These are phyloP conservation scores for Lippia alba DNA, from an alignment of 305 asterid species.

Conservation along the genomic window DNA sequence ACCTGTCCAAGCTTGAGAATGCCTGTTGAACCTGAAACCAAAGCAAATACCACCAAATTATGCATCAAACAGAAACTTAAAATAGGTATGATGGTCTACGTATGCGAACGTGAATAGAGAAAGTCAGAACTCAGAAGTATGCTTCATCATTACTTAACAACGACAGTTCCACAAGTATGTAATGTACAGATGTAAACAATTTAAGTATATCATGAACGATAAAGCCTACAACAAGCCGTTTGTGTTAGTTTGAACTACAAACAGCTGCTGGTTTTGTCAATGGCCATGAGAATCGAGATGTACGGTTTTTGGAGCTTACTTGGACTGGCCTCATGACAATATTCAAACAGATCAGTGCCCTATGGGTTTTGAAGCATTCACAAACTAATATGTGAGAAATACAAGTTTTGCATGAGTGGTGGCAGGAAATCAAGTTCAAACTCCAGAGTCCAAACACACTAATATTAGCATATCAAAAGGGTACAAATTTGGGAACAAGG, in stretches of 20 bases:
- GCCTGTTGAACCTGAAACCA: constrained; percentile 76
- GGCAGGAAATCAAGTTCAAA: not conserved
- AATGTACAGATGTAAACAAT: not conserved
- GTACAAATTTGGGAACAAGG: not conserved
- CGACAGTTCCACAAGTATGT: not conserved
- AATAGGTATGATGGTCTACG: not conserved
- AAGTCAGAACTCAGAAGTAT: not conserved
- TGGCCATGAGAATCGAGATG: too few species aligned
- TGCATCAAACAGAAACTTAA: not conserved
- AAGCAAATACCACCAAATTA: constrained; percentile 28
- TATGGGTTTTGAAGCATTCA: not conserved
- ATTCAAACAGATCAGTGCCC: not conserved
- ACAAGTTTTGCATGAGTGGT: constrained; percentile 13
- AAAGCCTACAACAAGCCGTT: not conserved
- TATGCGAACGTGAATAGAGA: not conserved
- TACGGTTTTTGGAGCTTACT: not conserved
- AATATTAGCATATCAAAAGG: not conserved
- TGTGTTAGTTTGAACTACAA: not conserved
- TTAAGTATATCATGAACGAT: not conserved
- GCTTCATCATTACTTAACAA: constrained; percentile 20
- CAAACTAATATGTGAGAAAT: not conserved
- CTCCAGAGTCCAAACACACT: not conserved
- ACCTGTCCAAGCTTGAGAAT: constrained; percentile 85
- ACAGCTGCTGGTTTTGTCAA: too few species aligned
- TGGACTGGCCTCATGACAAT: not conserved